phyloP scores from a whole-genome alignment of 805 yeast species.

The Ogataea haglerorum region DNA sequence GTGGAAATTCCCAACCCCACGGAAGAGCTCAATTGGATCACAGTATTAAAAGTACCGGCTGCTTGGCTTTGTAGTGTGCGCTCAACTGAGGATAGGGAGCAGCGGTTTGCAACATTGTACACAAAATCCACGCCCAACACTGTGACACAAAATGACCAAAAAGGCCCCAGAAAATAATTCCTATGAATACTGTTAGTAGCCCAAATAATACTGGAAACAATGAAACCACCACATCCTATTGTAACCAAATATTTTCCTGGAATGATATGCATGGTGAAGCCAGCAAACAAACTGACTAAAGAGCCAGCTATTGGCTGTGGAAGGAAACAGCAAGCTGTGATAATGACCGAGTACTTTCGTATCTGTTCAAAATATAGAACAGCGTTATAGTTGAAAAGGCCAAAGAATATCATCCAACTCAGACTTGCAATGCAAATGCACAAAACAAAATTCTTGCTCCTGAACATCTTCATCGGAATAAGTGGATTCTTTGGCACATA shows the following conservation, averaged over 20 bases:
- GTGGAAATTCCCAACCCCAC: conserved; percentile 42
- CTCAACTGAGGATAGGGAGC: conserved; percentile 40
- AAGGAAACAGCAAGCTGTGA: conserved; percentile 41
- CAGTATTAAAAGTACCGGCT: conserved; percentile 47
- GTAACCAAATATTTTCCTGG: conserved; percentile 39
- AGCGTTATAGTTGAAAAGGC: conserved; percentile 38
- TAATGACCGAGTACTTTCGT: conserved; percentile 35
- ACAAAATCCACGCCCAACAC: conserved; percentile 48
- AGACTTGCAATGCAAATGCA: conserved; percentile 36
- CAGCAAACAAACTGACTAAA: conserved; percentile 43
- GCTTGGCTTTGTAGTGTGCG: conserved; percentile 41
- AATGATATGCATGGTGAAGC: conserved; percentile 41
- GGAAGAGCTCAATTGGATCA: conserved; percentile 38
- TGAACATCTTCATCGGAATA: conserved; percentile 46
- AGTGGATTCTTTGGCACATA: conserved; percentile 41
- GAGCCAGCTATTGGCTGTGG: conserved; percentile 43
- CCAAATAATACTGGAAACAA: conserved; percentile 40
- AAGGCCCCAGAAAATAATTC: conserved; percentile 44
- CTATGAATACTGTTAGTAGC: conserved; percentile 35
- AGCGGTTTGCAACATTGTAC: conserved; percentile 44
- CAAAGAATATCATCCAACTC: conserved; percentile 43
- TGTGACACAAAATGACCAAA: conserved; percentile 38
- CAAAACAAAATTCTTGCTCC: conserved; percentile 36
- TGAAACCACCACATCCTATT: conserved; percentile 35
- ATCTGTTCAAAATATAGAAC: conserved; percentile 43